Evolutionary conservation across 345 rosid genomes (phyloP), one percentile per base, ranked within the genome.

Genomic region (Trapa incisa): DNA sequence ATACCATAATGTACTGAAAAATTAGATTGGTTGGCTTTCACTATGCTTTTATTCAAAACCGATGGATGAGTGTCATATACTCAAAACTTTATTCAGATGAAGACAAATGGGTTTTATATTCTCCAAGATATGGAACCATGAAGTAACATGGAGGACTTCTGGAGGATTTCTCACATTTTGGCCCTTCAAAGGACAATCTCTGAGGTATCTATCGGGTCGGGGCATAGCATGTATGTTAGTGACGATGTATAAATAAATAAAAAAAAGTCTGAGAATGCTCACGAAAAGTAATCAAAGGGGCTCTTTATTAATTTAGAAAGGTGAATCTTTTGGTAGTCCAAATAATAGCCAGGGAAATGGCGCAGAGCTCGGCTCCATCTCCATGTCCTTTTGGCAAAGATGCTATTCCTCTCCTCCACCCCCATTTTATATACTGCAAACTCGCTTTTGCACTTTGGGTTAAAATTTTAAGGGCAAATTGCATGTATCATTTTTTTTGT

Each of bases 301-400:
- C 6, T 22, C 29, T 14, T 58, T 58, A 1, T 37, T 50, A 37
- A 64, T 48, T 37, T 64, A 68, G 56, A 54, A 38, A 75, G 82
- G 85, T 85, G 83, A 84, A 90, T 86, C 81, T 71, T 64, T 16
- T 39, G 22, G 43, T 17, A n/a, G 66, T 37, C 37, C 29, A 57
- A 9, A 57, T 57, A 69, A 73, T 47, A 36, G 22, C 14, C 70
- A 48, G 64, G 64, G 74, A 43, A 71, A 77, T 74, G 77, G 73
- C 76, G 68, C 65, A 39, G 72, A 69, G 73, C 64, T 64, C 64
- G 81, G 65, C 83, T 66, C 71, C 70, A 74, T 71, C 70, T 72
- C 68, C 69, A 70, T 86, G 89, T 85, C 89, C 67, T 79, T 56
- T 84, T 84, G 7, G 78, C 78, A 70, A 81, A 84, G 89, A 85